phyloP scores from a whole-genome alignment of 768 basidiomycete species.

The Phallus indusiatus region DNA sequence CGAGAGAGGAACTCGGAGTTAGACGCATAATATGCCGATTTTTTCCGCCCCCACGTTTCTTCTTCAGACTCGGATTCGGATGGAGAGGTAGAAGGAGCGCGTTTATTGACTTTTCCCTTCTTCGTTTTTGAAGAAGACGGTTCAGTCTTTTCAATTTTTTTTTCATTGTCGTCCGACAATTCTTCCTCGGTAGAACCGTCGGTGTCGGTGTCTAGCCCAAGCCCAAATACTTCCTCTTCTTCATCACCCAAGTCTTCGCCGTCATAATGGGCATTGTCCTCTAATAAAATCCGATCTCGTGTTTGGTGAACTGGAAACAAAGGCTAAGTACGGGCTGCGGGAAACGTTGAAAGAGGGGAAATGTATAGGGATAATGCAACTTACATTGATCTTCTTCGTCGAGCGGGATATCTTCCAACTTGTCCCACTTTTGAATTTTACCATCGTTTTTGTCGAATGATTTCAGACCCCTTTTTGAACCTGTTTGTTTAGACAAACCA shows the following conservation, averaged over 20 bases:
- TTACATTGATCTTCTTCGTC: constrained; percentile 76
- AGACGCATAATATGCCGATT: constrained; percentile 77
- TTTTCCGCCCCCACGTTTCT: constrained; percentile 77
- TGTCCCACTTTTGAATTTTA: constrained; percentile 60
- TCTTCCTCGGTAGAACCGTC: constrained; percentile 27
- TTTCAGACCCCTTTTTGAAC: not conserved
- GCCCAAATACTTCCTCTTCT: constrained; percentile 72
- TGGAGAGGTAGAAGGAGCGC: constrained; percentile 5
- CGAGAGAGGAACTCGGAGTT: constrained; percentile 56
- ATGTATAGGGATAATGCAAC: constrained; percentile 17
- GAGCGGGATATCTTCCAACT: constrained; percentile 53
- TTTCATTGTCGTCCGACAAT: constrained; percentile 18
- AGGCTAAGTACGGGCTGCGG: constrained; percentile 1
- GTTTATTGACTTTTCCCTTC: constrained; percentile 11
- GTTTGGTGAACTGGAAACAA: constrained; percentile 54
- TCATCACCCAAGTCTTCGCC: constrained; percentile 34
- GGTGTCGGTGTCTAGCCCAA: constrained; percentile 31
- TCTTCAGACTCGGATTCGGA: constrained; percentile 32
- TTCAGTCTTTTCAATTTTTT: not conserved
- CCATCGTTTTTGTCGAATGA: constrained; percentile 22
- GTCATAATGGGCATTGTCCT: constrained; percentile 40
- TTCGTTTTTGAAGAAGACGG: constrained; percentile 12
- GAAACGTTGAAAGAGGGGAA: constrained; percentile 1
- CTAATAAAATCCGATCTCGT: constrained; percentile 69
- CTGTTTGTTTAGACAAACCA: not conserved